Evolutionary conservation across 805 yeast genomes (phyloP).

Genomic region (Metschnikowia santaceciliae): DNA sequence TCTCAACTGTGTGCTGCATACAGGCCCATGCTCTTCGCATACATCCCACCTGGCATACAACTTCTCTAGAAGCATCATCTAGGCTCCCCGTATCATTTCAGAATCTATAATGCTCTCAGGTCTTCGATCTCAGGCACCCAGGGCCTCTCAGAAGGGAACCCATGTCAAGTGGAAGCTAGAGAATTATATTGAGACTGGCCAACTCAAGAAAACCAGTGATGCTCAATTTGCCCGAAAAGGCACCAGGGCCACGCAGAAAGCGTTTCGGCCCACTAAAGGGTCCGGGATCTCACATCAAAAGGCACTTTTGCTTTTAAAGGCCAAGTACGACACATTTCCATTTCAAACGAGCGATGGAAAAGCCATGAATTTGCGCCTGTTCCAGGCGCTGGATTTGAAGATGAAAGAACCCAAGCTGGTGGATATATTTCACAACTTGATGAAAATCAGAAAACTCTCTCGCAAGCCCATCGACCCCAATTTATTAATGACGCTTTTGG

Average conservation of each 20-base stretch:
- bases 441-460: constrained; percentile 22
- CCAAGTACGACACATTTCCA: constrained; percentile 26
- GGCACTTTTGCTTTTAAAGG: constrained; percentile 26
- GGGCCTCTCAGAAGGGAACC: background rate
- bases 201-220: constrained; percentile 19
- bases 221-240: constrained; percentile 14
- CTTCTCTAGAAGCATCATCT: background rate
- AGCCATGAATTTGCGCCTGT: constrained; percentile 20
- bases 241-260: constrained; percentile 4
- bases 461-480: constrained; percentile 36
- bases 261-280: background rate
- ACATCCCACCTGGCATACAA: background rate
- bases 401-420: constrained; percentile 20
- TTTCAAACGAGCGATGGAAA: constrained; percentile 26
- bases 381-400: constrained; percentile 24
- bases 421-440: constrained; percentile 27
- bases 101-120: background rate
- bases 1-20: background rate
- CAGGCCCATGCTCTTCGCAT: constrained; percentile 2
- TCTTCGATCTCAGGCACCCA: background rate
- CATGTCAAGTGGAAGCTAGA: constrained; percentile 20
- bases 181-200: constrained; percentile 29
- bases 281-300: constrained; percentile 15
- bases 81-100: too few relatives aligned
- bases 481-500: constrained; percentile 52